phyloP scores from a whole-genome alignment of 345 rosid species.

The Atalantia buxifolia region DNA sequence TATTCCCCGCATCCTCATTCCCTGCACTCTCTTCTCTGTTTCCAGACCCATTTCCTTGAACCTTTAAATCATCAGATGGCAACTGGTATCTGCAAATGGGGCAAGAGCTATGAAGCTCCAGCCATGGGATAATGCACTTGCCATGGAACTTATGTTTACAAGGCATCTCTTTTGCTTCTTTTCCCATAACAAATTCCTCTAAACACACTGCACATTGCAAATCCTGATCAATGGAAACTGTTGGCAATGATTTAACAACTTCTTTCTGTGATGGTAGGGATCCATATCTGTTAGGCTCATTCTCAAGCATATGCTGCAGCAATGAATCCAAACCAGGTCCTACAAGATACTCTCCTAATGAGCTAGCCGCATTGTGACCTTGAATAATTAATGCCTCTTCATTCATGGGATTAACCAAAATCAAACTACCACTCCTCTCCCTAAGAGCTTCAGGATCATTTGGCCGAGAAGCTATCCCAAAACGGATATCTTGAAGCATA shows the following conservation, averaged over 20 bases:
- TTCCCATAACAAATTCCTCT: constrained; percentile 57
- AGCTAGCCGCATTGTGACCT: constrained; percentile 13
- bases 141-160: constrained; percentile 63
- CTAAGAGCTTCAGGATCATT: constrained; percentile 16
- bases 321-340: constrained; percentile 45
- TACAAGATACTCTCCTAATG: constrained; percentile 34
- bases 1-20: constrained; percentile 1
- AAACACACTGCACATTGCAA: constrained; percentile 47
- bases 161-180: constrained; percentile 58
- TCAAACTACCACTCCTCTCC: constrained; percentile 22
- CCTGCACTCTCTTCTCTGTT: constrained; percentile 1
- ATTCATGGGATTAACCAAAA: constrained; percentile 34
- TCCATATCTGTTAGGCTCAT: constrained; percentile 34
- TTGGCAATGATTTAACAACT: constrained; percentile 42
- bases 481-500: constrained; percentile 26
- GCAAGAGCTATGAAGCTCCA: constrained; percentile 58
- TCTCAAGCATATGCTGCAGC: constrained; percentile 40
- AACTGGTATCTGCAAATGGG: constrained; percentile 53
- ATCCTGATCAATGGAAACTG: constrained; percentile 18
- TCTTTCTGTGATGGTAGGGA: constrained; percentile 34
- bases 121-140: constrained; percentile 56
- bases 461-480: constrained; percentile 1
- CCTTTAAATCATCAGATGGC: constrained; percentile 27
- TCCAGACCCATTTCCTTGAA: constrained; percentile 9
- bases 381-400: constrained; percentile 38